A percentile compares a stretch with the other conserved stretches of the same genome.
Evolutionary conservation across 2,329 filamentous ascomycete species (phyloP).

Genomic region (Calonectria pauciramosa): DNA sequence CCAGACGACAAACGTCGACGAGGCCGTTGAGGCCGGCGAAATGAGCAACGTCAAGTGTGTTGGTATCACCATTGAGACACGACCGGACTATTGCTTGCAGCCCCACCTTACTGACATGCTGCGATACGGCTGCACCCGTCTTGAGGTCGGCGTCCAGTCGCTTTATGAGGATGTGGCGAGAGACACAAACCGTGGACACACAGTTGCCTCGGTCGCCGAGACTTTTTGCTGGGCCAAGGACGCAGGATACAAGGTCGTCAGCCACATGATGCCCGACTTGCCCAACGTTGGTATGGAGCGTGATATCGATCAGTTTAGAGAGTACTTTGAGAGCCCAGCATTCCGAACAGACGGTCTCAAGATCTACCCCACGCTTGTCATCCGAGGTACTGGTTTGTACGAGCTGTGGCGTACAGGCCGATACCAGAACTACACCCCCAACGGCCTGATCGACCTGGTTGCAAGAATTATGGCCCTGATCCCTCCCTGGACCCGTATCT

Average conservation of each 20-base stretch:
- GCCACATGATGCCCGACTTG: constrained; percentile 99
- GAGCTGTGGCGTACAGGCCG: constrained; percentile 97
- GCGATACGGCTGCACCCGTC: constrained; percentile 94
- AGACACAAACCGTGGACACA: constrained; percentile 97
- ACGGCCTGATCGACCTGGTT: constrained; percentile 94
- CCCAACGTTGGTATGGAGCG: constrained; percentile 99
- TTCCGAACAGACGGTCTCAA: constrained; percentile 98
- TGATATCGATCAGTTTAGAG: constrained; percentile 95
- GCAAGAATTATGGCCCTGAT: constrained; percentile 96
- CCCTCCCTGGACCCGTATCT: constrained; percentile 98
- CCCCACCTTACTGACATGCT: constrained; percentile 97
- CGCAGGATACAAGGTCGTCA: constrained; percentile 98
- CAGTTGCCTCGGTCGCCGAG: constrained; percentile 93
- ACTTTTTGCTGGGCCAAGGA: constrained; percentile 98
- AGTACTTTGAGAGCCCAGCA: constrained; percentile 97
- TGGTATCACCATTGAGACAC: constrained; percentile 97
- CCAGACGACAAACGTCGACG: constrained; percentile 93
- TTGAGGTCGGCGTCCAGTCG: constrained; percentile 96
- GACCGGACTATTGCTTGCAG: constrained; percentile 96
- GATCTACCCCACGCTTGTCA: constrained; percentile 97
- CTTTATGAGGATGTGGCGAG: constrained; percentile 98
- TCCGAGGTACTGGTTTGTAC: constrained; percentile 95
- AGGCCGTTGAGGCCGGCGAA: constrained; percentile 93
- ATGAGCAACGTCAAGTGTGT: constrained; percentile 99
- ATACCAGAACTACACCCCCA: constrained; percentile 99